Conservation (phyloP, 2,329 filamentous ascomycete species). For the Ophiostoma himal-ulmi region DNA sequence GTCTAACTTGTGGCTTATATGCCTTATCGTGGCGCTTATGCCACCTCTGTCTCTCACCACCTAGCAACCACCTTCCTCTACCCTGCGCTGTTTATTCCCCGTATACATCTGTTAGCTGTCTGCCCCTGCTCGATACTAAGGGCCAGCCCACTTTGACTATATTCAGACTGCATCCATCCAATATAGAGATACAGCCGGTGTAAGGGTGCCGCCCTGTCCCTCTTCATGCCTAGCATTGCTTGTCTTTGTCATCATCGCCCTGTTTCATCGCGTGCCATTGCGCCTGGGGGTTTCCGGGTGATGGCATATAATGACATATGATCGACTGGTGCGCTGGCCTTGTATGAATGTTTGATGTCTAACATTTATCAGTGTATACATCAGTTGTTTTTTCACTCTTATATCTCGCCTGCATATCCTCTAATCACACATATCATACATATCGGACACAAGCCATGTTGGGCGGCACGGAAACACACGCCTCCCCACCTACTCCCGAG, state of each 20-base stretch:
- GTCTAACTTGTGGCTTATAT: neutral
- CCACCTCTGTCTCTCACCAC: neutral
- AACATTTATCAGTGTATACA: neutral
- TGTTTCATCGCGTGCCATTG: slow-evolving; percentile 1
- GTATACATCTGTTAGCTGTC: neutral
- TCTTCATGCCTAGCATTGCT: neutral
- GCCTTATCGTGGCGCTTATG: neutral
- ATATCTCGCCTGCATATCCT: neutral
- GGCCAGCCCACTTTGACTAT: slow-evolving; percentile 5
- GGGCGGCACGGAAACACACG: neutral
- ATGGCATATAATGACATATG: neutral
- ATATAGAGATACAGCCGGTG: slow-evolving; percentile 16
- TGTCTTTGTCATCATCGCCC: neutral
- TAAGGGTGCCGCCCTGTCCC: neutral
- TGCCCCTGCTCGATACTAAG: neutral
- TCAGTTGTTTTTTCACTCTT: neutral
- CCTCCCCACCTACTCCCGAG: neutral
- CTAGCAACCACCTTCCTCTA: no score
- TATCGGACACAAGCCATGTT: neutral
- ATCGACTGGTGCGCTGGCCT: neutral
- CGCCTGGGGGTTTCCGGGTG: neutral
- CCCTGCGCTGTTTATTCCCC: neutral
- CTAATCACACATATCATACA: neutral
- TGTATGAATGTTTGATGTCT: neutral
- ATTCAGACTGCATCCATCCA: slow-evolving; percentile 16